Evolutionary conservation across 2,329 filamentous ascomycete genomes (phyloP).

Genomic region (Pseudocercospora fuligena): DNA sequence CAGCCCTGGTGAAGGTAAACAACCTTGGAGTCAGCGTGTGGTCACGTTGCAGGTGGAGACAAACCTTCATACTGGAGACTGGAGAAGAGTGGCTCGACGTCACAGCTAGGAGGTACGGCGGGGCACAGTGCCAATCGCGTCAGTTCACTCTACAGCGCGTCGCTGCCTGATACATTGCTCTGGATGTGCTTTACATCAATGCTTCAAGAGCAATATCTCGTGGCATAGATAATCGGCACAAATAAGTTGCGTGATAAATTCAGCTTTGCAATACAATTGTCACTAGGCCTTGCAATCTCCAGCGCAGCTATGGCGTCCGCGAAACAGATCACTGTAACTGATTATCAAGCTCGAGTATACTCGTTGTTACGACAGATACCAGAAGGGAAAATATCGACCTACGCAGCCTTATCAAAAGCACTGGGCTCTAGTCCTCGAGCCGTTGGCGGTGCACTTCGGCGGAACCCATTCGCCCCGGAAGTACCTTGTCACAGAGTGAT

Average conservation of each 20-base stretch:
- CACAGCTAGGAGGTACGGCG: not conserved
- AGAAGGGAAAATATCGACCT: conserved; percentile 71
- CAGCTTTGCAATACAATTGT: not conserved
- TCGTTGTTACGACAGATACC: conserved; percentile 77
- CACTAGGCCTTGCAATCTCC: not conserved
- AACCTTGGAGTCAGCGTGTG: not conserved
- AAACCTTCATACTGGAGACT: not conserved
- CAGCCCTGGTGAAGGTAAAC: not conserved
- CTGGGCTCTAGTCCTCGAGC: conserved; percentile 74
- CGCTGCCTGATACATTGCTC: not conserved
- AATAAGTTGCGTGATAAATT: not conserved
- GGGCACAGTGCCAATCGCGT: not conserved
- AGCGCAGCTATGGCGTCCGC: not conserved
- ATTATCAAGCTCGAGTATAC: conserved; percentile 60
- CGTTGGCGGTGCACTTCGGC: conserved; percentile 75
- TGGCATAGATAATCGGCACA: not conserved
- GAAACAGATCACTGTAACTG: conserved; percentile 11
- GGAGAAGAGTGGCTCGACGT: not conserved
- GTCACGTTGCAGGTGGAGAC: conserved; percentile 3
- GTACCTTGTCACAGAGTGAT: conserved; percentile 82
- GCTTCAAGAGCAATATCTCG: not conserved
- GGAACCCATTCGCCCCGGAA: conserved; percentile 80
- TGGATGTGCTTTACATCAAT: not conserved
- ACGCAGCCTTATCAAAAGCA: conserved; percentile 71
- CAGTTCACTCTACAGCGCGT: not conserved